Conservation (phyloP, 768 basidiomycete genomes). For the Podaxis carcinomalis region DNA sequence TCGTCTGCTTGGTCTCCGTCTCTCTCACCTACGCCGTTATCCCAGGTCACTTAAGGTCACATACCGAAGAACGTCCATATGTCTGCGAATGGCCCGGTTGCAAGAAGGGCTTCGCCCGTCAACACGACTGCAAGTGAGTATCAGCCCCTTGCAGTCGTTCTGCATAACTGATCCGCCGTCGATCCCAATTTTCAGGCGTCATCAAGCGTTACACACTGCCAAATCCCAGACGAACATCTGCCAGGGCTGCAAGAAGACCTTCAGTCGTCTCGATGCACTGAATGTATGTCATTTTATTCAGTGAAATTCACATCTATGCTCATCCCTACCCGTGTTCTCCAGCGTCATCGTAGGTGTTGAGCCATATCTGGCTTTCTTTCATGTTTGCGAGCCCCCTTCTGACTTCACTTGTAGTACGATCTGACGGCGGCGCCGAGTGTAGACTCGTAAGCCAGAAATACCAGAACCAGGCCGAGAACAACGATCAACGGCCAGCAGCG, state of each 20-base stretch:
- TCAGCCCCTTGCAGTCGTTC: constrained; percentile 8
- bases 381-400: constrained; percentile 12
- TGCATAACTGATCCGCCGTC: constrained; percentile 5
- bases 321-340: constrained; percentile 21
- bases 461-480: constrained; percentile 21
- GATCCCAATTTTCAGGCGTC: constrained; percentile 49
- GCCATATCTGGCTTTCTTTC: constrained; percentile 15
- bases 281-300: constrained; percentile 60
- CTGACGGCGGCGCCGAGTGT: constrained; percentile 81
- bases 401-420: constrained; percentile 55
- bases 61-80: constrained; percentile 94
- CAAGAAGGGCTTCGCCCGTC: constrained; percentile 90
- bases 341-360: constrained; percentile 71
- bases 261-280: constrained; percentile 89
- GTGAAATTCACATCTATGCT: constrained; percentile 1
- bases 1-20: constrained; percentile 5
- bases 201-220: constrained; percentile 84
- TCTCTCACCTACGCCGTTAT: constrained; percentile 10
- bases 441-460: constrained; percentile 42
- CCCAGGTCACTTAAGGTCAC: constrained; percentile 86
- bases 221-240: constrained; percentile 85
- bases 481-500: constrained; percentile 6
- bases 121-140: constrained; percentile 95
- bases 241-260: constrained; percentile 90
- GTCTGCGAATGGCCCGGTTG: constrained; percentile 93